Evolutionary conservation across 2,329 filamentous ascomycete genomes (phyloP).

Genomic region (Chaetomiaceae sp.): DNA sequence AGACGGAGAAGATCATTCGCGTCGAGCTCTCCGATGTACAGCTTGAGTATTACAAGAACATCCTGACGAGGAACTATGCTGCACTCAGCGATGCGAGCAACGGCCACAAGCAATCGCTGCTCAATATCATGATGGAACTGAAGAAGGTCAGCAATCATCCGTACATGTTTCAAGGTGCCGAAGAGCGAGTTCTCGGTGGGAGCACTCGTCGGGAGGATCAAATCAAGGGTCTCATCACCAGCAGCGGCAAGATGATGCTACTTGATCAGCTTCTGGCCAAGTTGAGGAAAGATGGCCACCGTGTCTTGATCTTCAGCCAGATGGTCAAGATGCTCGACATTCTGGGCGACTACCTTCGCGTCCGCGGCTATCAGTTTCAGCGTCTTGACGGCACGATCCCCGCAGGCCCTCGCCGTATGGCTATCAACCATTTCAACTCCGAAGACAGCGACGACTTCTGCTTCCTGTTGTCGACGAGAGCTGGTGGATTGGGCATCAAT

Average conservation of each 20-base stretch:
- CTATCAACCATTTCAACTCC: constrained; percentile 98
- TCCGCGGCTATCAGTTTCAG: constrained; percentile 93
- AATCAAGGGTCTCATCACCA: constrained; percentile 87
- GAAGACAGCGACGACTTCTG: constrained; percentile 93
- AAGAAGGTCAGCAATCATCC: constrained; percentile 99
- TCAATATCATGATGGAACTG: constrained; percentile 99
- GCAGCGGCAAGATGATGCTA: constrained; percentile 99
- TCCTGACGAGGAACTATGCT: constrained; percentile 91
- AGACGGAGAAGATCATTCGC: constrained; percentile 98
- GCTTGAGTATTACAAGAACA: constrained; percentile 98
- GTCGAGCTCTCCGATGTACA: constrained; percentile 96
- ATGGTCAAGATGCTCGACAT: constrained; percentile 99
- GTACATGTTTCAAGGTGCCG: constrained; percentile 93
- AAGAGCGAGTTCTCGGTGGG: constrained; percentile 78
- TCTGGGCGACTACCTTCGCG: constrained; percentile 84
- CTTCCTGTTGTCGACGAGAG: constrained; percentile 89
- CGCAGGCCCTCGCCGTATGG: constrained; percentile 77
- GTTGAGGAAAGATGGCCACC: constrained; percentile 85
- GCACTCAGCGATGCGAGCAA: constrained; percentile 85
- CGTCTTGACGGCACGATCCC: constrained; percentile 92
- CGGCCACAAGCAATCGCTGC: constrained; percentile 86
- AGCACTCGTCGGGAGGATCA: constrained; percentile 80
- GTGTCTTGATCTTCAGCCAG: constrained; percentile 96
- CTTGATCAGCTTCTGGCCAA: constrained; percentile 93
- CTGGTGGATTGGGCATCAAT: constrained; percentile 97